Percentiles rank a stretch among this genome's conserved stretches.
phyloP scores from a whole-genome alignment of 1,139 yeast genomes.

The Taiozyma onychis region DNA sequence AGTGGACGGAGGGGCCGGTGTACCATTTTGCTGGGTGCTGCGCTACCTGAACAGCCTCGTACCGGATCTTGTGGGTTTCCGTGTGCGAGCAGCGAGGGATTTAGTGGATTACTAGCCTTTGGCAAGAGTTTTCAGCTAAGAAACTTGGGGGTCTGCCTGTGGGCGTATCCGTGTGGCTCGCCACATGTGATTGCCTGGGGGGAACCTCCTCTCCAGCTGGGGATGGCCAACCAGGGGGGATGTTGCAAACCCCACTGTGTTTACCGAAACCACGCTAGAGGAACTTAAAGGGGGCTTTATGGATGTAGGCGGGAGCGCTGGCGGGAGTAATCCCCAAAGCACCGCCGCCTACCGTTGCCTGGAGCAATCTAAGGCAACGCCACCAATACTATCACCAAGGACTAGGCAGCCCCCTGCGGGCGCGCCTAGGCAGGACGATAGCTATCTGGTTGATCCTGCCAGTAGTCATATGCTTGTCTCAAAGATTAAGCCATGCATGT shows the following conservation, averaged over 20 bases:
- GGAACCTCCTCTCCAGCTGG: background rate
- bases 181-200: background rate
- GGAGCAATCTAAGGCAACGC: too few species aligned
- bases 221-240: too few species aligned
- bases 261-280: background rate
- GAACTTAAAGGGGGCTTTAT: slow-evolving; percentile 1
- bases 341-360: too few species aligned
- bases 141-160: background rate
- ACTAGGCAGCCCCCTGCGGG: too few species aligned
- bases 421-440: too few species aligned
- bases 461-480: slow-evolving; percentile 47
- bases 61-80: background rate
- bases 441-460: slow-evolving; percentile 44
- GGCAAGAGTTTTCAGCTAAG: background rate
- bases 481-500: slow-evolving; percentile 46
- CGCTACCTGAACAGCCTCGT: background rate
- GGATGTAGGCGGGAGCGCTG: background rate
- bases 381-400: too few species aligned
- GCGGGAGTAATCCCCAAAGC: too few species aligned
- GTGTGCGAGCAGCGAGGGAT: background rate
- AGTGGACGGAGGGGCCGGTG: too few species aligned
- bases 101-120: background rate
- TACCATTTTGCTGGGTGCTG: too few species aligned
- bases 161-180: background rate
- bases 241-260: background rate